phyloP scores from a whole-genome alignment of 495 filamentous ascomycete species.

The Staphylotrichum tortipilum region DNA sequence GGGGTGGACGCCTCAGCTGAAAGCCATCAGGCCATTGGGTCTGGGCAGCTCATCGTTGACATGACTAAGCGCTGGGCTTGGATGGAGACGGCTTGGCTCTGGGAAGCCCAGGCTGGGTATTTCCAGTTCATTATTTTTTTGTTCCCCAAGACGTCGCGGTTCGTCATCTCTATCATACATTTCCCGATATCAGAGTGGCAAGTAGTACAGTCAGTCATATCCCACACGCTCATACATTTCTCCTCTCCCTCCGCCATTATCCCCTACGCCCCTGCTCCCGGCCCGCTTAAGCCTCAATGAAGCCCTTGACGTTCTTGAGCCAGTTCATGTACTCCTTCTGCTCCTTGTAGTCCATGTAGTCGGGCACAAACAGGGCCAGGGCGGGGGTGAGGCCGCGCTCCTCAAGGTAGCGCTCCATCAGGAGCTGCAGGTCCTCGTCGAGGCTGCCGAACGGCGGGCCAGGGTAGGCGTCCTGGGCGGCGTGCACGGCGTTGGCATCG shows the following conservation, averaged over 20 bases:
- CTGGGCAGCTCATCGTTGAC: too few relatives aligned
- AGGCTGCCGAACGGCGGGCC: constrained; percentile 90
- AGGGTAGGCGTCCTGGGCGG: constrained; percentile 67
- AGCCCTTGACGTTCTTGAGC: constrained; percentile 76
- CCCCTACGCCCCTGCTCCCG: neutral
- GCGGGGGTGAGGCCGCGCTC: constrained; percentile 85
- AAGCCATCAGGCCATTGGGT: too few relatives aligned
- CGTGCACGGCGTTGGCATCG: constrained; percentile 38
- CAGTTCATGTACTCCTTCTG: constrained; percentile 93
- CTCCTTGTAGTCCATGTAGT: constrained; percentile 98
- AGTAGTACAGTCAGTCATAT: constrained; percentile 7
- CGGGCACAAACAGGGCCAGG: constrained; percentile 82
- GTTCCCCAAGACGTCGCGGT: neutral
- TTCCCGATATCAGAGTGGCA: constrained; percentile 1
- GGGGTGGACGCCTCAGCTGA: too few relatives aligned
- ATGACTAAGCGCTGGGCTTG: neutral
- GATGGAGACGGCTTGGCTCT: neutral
- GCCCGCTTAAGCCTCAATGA: constrained; percentile 54
- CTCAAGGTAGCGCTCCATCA: constrained; percentile 89
- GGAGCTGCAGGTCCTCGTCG: constrained; percentile 87
- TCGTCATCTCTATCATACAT: neutral
- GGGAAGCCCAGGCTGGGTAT: neutral
- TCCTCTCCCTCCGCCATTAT: too few relatives aligned
- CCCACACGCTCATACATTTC: constrained; percentile 1
- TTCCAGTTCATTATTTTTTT: neutral